Conservation (phyloP, 805 yeast species). For the Lachancea meyersii region DNA sequence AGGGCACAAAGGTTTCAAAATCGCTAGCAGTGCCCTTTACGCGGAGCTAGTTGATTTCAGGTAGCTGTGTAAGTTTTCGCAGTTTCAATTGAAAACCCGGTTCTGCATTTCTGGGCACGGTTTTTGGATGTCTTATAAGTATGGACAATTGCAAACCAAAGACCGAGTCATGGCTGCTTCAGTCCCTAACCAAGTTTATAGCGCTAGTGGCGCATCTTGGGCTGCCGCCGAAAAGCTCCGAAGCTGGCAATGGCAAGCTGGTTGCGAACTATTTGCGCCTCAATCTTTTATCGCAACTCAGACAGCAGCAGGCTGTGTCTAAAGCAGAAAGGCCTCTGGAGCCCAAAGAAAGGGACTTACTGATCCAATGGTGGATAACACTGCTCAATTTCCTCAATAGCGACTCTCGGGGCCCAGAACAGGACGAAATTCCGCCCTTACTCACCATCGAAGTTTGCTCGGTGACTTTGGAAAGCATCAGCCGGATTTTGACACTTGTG, state of each 20-base stretch:
- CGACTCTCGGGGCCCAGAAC: conserved; percentile 11
- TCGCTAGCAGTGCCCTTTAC: too few species aligned
- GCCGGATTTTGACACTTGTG: conserved; percentile 26
- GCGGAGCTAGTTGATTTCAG: too few species aligned
- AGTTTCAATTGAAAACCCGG: background rate
- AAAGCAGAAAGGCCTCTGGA: background rate
- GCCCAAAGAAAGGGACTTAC: conserved; percentile 14
- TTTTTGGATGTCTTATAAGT: conserved; percentile 6
- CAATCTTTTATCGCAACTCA: conserved; percentile 8
- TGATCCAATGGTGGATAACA: conserved; percentile 32
- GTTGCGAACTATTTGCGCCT: conserved; percentile 12
- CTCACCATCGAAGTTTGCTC: conserved; percentile 22
- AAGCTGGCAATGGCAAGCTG: background rate
- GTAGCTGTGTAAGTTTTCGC: too few species aligned
- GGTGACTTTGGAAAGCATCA: conserved; percentile 31
- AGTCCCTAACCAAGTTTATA: conserved; percentile 21
- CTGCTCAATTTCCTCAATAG: conserved; percentile 23
- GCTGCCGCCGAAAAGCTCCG: background rate
- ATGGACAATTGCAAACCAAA: conserved; percentile 5
- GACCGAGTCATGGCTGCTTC: conserved; percentile 19
- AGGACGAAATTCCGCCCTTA: conserved; percentile 7
- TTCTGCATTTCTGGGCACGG: too few species aligned
- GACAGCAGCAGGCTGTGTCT: conserved; percentile 5
- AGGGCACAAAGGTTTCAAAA: too few species aligned
- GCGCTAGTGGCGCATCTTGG: conserved; percentile 14